phyloP scores from a whole-genome alignment of 2,329 filamentous ascomycete genomes.

The Ophiostoma himal-ulmi region DNA sequence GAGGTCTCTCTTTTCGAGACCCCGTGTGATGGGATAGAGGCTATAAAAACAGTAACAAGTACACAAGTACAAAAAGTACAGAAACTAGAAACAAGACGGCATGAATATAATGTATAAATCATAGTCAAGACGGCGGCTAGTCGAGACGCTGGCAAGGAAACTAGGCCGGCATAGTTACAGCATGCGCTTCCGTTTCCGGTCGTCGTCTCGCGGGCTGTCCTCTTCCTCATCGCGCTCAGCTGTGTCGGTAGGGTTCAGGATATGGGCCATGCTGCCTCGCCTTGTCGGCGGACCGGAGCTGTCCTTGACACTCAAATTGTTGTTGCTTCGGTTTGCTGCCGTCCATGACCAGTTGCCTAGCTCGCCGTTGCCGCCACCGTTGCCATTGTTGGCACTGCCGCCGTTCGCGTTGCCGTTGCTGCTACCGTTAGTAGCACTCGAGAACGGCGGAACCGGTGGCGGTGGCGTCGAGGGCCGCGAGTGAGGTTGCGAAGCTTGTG shows the following conservation, averaged over 20 bases:
- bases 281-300: slow-evolving; percentile 52
- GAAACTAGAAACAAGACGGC: background rate
- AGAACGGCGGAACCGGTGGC: slow-evolving; percentile 45
- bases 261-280: slow-evolving; percentile 57
- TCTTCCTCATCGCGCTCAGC: slow-evolving; percentile 52
- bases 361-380: slow-evolving; percentile 16
- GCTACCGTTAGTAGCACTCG: slow-evolving; percentile 34
- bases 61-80: background rate
- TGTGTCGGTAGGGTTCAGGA: slow-evolving; percentile 55
- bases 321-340: slow-evolving; percentile 40
- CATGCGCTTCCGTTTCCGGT: slow-evolving; percentile 57
- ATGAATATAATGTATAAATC: background rate
- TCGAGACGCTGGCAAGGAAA: too few species aligned
- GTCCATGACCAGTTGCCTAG: slow-evolving; percentile 55
- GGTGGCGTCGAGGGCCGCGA: slow-evolving; percentile 52
- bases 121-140: background rate
- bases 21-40: background rate
- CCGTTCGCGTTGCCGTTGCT: slow-evolving; percentile 30
- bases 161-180: slow-evolving; percentile 33
- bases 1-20: background rate
- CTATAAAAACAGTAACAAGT: background rate
- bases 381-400: background rate
- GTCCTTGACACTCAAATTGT: slow-evolving; percentile 47
- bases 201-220: slow-evolving; percentile 50
- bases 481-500: slow-evolving; percentile 41